Conservation (phyloP, 331 rosid species). For the Acacia concinna region DNA sequence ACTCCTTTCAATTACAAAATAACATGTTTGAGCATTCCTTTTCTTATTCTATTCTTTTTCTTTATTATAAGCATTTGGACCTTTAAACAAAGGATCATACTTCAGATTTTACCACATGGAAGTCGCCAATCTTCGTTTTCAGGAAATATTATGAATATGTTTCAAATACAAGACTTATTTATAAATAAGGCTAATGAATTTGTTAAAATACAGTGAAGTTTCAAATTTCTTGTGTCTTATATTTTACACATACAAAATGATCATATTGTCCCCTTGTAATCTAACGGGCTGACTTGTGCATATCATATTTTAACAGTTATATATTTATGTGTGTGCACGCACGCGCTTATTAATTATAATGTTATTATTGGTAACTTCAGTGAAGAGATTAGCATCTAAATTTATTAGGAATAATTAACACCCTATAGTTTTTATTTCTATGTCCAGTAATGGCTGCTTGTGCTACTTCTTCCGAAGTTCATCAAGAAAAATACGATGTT, state of each 20-base stretch:
- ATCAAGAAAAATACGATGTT: neutral
- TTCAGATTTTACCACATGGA: neutral
- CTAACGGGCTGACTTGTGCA: no score
- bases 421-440: no score
- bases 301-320: no score
- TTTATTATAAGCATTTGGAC: neutral
- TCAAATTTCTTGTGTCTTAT: no score
- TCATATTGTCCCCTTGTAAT: no score
- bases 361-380: neutral
- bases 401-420: no score
- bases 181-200: neutral
- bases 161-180: neutral
- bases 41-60: neutral
- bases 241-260: no score
- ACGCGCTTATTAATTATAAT: no score
- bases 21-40: no score
- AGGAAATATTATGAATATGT: neutral
- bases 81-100: neutral
- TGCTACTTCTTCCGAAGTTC: neutral
- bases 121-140: neutral
- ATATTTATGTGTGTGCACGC: no score
- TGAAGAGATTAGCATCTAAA: neutral
- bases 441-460: neutral
- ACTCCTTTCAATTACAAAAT: no score
- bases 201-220: no score